phyloP scores from a whole-genome alignment of 169 alveolate species.

The Theileria luwenshuni region DNA sequence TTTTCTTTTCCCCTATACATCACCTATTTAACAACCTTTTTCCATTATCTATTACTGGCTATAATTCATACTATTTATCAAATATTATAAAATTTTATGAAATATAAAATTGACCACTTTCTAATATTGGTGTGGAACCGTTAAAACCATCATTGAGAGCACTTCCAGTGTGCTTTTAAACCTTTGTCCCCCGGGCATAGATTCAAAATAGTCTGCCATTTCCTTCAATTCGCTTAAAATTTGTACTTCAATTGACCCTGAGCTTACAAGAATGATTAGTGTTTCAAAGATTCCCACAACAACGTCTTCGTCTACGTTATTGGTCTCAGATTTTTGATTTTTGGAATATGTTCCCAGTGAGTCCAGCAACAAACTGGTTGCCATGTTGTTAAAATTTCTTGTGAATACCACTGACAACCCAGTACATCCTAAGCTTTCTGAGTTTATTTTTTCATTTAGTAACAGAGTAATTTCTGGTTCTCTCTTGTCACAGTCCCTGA shows the following conservation, averaged over 20 bases:
- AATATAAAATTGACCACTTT: background rate
- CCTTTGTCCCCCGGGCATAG: background rate
- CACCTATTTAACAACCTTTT: no score
- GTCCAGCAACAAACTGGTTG: background rate
- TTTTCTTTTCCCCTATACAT: no score
- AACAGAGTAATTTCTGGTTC: no score
- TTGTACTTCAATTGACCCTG: background rate
- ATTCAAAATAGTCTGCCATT: background rate
- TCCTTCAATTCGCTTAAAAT: background rate
- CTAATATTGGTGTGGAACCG: background rate
- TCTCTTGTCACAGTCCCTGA: no score
- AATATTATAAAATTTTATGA: background rate
- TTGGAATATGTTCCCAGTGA: background rate
- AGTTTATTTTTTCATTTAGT: no score
- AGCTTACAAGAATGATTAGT: background rate
- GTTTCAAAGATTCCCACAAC: slow-evolving; percentile 3
- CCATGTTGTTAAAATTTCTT: background rate
- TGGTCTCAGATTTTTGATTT: background rate
- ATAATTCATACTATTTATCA: background rate
- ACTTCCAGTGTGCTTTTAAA: background rate
- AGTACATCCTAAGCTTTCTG: no score
- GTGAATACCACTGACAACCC: background rate
- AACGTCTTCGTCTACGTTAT: slow-evolving; percentile 7
- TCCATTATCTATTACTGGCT: no score
- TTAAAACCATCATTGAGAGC: background rate